Percentiles rank a stretch among this genome's conserved stretches.
Conservation (phyloP, 164 flowering plant genomes). For the Amborella trichopoda region DNA sequence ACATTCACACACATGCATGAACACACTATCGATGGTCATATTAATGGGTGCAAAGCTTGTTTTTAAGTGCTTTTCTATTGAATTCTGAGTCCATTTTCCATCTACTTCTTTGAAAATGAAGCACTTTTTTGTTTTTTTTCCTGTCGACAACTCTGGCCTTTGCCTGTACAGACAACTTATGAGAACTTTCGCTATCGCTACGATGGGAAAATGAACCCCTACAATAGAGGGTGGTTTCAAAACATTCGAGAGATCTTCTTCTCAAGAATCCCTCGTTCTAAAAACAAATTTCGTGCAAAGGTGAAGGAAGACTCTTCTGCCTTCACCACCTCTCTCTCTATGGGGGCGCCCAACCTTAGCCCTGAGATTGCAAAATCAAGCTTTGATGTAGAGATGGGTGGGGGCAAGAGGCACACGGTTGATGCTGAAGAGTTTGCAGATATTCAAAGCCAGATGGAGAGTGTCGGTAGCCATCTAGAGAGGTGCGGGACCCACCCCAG, state of each 20-base stretch:
- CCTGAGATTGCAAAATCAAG: constrained; percentile 37
- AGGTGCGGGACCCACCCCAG: constrained; percentile 26
- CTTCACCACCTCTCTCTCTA: constrained; percentile 10
- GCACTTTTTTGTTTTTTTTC: background rate
- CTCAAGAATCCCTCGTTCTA: constrained; percentile 44
- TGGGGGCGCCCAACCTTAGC: constrained; percentile 19
- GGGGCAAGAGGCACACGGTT: constrained; percentile 38
- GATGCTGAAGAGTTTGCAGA: constrained; percentile 51
- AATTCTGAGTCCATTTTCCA: background rate
- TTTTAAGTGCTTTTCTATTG: background rate
- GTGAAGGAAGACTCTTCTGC: constrained; percentile 18
- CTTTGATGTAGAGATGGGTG: constrained; percentile 42
- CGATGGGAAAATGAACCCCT: constrained; percentile 55
- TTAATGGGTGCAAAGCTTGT: background rate
- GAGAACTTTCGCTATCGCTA: constrained; percentile 69
- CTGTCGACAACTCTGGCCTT: too few relatives aligned
- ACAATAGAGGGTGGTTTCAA: constrained; percentile 30
- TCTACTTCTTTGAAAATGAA: background rate
- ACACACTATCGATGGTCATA: too few relatives aligned
- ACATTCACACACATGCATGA: too few relatives aligned
- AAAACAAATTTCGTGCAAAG: constrained; percentile 38
- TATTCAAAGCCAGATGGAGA: constrained; percentile 40
- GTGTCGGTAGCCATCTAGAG: constrained; percentile 22
- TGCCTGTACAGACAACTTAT: constrained; percentile 62
- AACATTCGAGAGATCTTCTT: constrained; percentile 43